phyloP scores from a whole-genome alignment of 371 early-diverging fungal species.

The Lichtheimia corymbifera region DNA sequence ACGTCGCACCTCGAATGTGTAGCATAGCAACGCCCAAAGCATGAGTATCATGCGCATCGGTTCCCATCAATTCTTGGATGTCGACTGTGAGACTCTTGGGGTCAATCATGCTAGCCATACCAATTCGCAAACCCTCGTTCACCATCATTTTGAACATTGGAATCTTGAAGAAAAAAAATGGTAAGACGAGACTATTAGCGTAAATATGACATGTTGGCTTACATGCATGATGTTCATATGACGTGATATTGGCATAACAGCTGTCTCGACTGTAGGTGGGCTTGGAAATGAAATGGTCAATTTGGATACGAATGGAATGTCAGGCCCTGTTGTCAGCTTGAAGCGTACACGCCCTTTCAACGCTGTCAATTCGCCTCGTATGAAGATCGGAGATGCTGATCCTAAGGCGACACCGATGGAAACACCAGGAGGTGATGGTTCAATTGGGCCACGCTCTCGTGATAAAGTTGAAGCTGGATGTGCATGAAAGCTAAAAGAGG shows the following conservation, averaged over 20 bases:
- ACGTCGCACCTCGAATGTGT: slow-evolving; percentile 29
- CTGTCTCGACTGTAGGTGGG: slow-evolving; percentile 39
- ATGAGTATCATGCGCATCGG: slow-evolving; percentile 29
- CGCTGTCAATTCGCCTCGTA: slow-evolving; percentile 46
- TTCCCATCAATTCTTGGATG: slow-evolving; percentile 32
- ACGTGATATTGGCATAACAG: slow-evolving; percentile 43
- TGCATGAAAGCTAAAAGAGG: slow-evolving; percentile 47
- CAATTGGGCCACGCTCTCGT: slow-evolving; percentile 16
- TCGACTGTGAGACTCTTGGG: slow-evolving; percentile 49
- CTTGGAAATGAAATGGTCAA: slow-evolving; percentile 46
- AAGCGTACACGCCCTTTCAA: slow-evolving; percentile 41
- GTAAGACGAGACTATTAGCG: neutral
- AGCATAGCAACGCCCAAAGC: slow-evolving; percentile 44
- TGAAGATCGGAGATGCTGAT: slow-evolving; percentile 26
- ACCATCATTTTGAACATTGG: slow-evolving; percentile 41
- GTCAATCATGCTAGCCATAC: slow-evolving; percentile 42
- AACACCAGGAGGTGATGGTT: slow-evolving; percentile 37
- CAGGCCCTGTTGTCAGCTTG: slow-evolving; percentile 42
- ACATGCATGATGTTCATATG: slow-evolving; percentile 49
- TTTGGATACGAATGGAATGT: slow-evolving; percentile 44
- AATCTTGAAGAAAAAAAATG: slow-evolving; percentile 15
- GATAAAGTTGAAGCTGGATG: slow-evolving; percentile 38
- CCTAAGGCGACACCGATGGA: slow-evolving; percentile 34
- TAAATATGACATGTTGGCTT: slow-evolving; percentile 8
- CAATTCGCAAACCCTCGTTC: slow-evolving; percentile 40